These are phyloP conservation scores for Cryptosporidium sp. DNA, from an alignment of 169 alveolate genomes.

Conservation along the genomic window DNA sequence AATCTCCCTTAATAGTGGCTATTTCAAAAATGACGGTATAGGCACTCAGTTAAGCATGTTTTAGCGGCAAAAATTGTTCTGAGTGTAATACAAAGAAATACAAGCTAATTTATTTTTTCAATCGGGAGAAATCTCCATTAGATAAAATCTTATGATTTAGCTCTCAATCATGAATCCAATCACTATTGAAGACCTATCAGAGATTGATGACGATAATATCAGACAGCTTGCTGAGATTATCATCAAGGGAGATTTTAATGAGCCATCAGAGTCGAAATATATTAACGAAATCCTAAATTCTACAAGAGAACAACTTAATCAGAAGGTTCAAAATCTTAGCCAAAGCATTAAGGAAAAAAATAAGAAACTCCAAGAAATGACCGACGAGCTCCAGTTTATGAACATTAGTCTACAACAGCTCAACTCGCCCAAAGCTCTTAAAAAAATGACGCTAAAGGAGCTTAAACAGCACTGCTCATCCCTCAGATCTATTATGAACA, in stretches of 20 bases:
- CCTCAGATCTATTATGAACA: constrained; percentile 46
- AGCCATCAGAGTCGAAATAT: constrained; percentile 6
- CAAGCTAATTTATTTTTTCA: not conserved
- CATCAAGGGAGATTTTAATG: constrained; percentile 2
- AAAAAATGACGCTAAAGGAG: constrained; percentile 56
- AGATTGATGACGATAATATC: constrained; percentile 44
- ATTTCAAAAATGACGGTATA: constrained; percentile 58
- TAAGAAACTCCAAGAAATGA: constrained; percentile 35
- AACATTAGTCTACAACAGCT: constrained; percentile 39
- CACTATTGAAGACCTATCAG: not conserved
- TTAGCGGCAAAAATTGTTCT: not conserved
- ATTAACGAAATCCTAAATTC: constrained; percentile 34
- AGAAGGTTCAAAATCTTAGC: constrained; percentile 18
- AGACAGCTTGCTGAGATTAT: constrained; percentile 40
- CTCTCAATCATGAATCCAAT: not conserved
- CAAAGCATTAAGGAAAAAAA: constrained; percentile 63
- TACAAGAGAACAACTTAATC: constrained; percentile 45
- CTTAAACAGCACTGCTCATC: constrained; percentile 37
- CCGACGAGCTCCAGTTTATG: constrained; percentile 51
- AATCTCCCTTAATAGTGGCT: constrained; percentile 35
- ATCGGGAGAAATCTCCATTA: not conserved
- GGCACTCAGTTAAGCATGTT: constrained; percentile 40
- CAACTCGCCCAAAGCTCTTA: constrained; percentile 25
- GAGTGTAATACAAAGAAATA: not conserved
- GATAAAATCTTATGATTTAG: not conserved